phyloP scores from a whole-genome alignment of 345 rosid species.

The Populus alba region DNA sequence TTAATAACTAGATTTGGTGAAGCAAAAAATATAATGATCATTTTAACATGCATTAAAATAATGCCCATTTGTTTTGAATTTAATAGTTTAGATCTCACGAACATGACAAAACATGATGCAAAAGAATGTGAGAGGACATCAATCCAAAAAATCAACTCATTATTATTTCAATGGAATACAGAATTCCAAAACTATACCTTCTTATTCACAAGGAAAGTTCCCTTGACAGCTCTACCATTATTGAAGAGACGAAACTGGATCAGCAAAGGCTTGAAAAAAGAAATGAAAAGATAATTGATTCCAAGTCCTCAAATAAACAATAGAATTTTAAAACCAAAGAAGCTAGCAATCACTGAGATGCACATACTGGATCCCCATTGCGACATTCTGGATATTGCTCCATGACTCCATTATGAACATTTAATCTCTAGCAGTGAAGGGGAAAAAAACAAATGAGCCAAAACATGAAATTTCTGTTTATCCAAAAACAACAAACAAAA shows the following conservation, averaged over 20 bases:
- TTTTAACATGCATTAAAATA: too few relatives aligned
- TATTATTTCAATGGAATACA: neutral
- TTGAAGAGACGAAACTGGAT: slow-evolving; percentile 72
- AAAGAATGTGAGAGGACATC: too few relatives aligned
- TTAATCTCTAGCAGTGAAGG: slow-evolving; percentile 1
- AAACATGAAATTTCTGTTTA: neutral
- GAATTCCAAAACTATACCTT: slow-evolving; percentile 41
- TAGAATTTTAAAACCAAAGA: neutral
- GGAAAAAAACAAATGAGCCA: neutral
- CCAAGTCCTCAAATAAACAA: neutral
- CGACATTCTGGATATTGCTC: slow-evolving; percentile 23
- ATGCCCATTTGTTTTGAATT: too few relatives aligned
- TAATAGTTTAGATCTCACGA: too few relatives aligned
- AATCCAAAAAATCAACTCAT: neutral
- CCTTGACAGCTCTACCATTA: slow-evolving; percentile 70
- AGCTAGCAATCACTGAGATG: neutral
- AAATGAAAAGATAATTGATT: slow-evolving; percentile 10
- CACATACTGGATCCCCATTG: slow-evolving; percentile 37
- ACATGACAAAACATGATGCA: neutral
- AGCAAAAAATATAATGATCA: too few relatives aligned
- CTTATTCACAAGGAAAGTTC: slow-evolving; percentile 68
- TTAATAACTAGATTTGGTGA: too few relatives aligned
- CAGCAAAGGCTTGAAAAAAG: slow-evolving; percentile 59
- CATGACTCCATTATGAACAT: slow-evolving; percentile 5
- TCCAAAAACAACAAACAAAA: neutral